These are phyloP conservation scores for Lachancea mirantina DNA, from an alignment of 805 yeast species.

Conservation along the genomic window DNA sequence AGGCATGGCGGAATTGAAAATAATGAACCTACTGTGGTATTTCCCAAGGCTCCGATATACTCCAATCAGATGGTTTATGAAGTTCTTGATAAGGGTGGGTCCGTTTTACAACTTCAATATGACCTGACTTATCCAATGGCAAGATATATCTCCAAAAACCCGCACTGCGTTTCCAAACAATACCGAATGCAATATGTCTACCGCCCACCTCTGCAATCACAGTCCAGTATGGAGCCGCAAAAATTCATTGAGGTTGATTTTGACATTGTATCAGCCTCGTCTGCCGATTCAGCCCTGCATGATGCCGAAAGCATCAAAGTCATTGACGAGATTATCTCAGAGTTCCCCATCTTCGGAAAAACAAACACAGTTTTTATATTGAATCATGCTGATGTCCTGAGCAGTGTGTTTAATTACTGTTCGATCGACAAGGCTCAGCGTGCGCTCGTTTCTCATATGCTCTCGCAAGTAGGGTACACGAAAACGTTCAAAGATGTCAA, in stretches of 20 bases:
- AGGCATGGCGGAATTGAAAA: conserved; percentile 86
- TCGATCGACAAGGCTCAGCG: conserved; percentile 71
- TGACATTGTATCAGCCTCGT: conserved; percentile 58
- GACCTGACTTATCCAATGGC: conserved; percentile 91
- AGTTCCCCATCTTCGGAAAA: conserved; percentile 60
- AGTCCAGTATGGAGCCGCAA: conserved; percentile 61
- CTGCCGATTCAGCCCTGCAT: conserved; percentile 43
- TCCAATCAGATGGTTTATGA: conserved; percentile 64
- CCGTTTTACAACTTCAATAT: conserved; percentile 81
- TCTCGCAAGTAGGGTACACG: conserved; percentile 73
- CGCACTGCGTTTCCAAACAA: conserved; percentile 41
- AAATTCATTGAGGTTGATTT: conserved; percentile 79
- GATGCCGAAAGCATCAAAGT: conserved; percentile 89
- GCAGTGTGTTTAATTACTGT: conserved; percentile 72
- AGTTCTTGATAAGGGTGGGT: conserved; percentile 77
- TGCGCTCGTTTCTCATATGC: conserved; percentile 55
- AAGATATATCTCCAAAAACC: conserved; percentile 63
- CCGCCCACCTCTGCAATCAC: conserved; percentile 49
- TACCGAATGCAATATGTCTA: conserved; percentile 77
- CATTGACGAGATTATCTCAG: conserved; percentile 60
- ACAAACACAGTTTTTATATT: conserved; percentile 53
- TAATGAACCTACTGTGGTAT: conserved; percentile 53
- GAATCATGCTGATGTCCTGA: conserved; percentile 76
- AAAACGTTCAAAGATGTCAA: conserved; percentile 54
- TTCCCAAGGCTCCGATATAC: conserved; percentile 75